These are phyloP conservation scores for Lactarius pseudohatsudake DNA, from an alignment of 768 basidiomycete species.

Conservation along the genomic window DNA sequence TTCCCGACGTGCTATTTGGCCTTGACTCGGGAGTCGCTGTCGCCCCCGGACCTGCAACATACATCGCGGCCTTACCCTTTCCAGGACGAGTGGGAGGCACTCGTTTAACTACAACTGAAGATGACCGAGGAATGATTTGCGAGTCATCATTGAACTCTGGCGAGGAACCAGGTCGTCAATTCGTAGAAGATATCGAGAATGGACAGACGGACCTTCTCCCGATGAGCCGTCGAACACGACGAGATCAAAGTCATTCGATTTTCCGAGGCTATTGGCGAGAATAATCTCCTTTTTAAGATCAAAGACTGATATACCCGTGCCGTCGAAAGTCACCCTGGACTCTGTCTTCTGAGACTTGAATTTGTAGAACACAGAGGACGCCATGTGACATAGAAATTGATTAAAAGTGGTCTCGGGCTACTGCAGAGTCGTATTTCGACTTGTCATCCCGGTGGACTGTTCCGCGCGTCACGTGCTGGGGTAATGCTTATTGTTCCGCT, in stretches of 20 bases:
- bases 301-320: constrained; percentile 98
- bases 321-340: constrained; percentile 95
- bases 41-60: constrained; percentile 50
- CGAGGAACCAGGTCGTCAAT: constrained; percentile 2
- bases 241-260: constrained; percentile 96
- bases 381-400: constrained; percentile 47
- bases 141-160: constrained; percentile 92
- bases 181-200: not conserved
- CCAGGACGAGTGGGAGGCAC: constrained; percentile 80
- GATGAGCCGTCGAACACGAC: constrained; percentile 79
- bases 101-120: constrained; percentile 91
- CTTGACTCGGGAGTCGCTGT: constrained; percentile 41
- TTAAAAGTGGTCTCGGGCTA: constrained; percentile 21
- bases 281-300: constrained; percentile 99
- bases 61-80: constrained; percentile 79
- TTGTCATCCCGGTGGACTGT: not conserved
- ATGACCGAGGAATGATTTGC: constrained; percentile 88
- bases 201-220: constrained; percentile 69
- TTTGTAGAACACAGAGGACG: constrained; percentile 96
- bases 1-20: constrained; percentile 31
- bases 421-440: not conserved
- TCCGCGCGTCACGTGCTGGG: not conserved
- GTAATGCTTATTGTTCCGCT: not conserved
- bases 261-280: constrained; percentile 91
- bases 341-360: constrained; percentile 96